phyloP scores from a whole-genome alignment of 148 eudicot genomes.

The Vaccinium macrocarpon region DNA sequence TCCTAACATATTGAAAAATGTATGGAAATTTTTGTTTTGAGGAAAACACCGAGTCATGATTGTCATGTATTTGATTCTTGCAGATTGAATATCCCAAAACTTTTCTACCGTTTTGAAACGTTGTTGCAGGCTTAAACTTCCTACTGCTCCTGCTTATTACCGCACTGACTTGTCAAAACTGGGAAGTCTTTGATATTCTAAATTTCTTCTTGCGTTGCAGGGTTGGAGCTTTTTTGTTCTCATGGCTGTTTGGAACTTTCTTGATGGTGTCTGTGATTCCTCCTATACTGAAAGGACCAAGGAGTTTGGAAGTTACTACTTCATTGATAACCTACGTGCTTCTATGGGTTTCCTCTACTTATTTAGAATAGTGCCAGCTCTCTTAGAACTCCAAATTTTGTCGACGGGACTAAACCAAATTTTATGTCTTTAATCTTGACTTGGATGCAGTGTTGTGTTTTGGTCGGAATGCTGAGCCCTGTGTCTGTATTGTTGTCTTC shows the following conservation, averaged over 20 bases:
- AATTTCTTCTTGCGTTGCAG: conserved; percentile 41
- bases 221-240: conserved; percentile 77
- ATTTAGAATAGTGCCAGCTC: conserved; percentile 38
- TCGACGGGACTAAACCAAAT: background rate
- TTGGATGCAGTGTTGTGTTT: background rate
- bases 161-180: background rate
- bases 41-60: background rate
- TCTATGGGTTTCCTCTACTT: conserved; percentile 90
- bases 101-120: background rate
- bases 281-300: conserved; percentile 79
- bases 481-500: background rate
- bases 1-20: background rate
- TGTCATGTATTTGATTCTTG: background rate
- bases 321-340: conserved; percentile 76
- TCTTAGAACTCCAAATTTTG: conserved; percentile 19
- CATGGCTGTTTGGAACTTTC: conserved; percentile 92
- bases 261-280: conserved; percentile 95
- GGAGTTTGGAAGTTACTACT: conserved; percentile 87
- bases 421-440: background rate
- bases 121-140: background rate
- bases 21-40: background rate
- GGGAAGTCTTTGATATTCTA: background rate
- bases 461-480: background rate
- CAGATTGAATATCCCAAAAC: background rate
- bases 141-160: background rate